Evolutionary conservation across 805 yeast genomes (phyloP).

Genomic region (Lachancea cidri): DNA sequence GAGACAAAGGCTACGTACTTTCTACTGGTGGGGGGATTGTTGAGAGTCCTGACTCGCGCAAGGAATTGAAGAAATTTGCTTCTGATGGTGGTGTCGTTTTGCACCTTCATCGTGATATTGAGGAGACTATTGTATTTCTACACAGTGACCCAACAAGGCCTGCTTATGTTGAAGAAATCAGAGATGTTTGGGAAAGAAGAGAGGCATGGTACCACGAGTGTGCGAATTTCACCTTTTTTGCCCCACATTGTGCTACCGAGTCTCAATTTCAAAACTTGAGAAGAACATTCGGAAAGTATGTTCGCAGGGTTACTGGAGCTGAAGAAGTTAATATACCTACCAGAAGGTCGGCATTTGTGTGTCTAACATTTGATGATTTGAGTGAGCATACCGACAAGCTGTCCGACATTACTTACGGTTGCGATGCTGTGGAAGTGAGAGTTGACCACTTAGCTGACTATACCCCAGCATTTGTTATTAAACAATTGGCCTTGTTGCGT

Average conservation of each 20-base stretch:
- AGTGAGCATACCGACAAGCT: slow-evolving; percentile 41
- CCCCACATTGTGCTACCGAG: slow-evolving; percentile 60
- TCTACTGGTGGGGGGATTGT: slow-evolving; percentile 98
- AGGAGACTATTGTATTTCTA: slow-evolving; percentile 71
- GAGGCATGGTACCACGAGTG: slow-evolving; percentile 74
- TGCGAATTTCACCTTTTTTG: slow-evolving; percentile 70
- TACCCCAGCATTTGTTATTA: slow-evolving; percentile 54
- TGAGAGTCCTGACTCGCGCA: slow-evolving; percentile 66
- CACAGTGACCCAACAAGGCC: slow-evolving; percentile 82
- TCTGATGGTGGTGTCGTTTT: slow-evolving; percentile 70
- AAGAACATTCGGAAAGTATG: slow-evolving; percentile 52
- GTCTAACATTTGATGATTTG: slow-evolving; percentile 65
- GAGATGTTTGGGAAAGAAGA: slow-evolving; percentile 79
- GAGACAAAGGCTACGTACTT: slow-evolving; percentile 55
- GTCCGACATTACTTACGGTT: slow-evolving; percentile 56
- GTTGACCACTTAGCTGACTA: slow-evolving; percentile 61
- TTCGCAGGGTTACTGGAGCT: slow-evolving; percentile 58
- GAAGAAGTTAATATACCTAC: slow-evolving; percentile 28
- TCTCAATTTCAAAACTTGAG: slow-evolving; percentile 53
- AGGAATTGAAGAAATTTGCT: slow-evolving; percentile 50
- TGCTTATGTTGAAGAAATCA: slow-evolving; percentile 73
- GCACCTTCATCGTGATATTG: slow-evolving; percentile 84
- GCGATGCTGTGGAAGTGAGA: slow-evolving; percentile 77
- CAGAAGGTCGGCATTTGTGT: slow-evolving; percentile 60
- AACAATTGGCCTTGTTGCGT: slow-evolving; percentile 68